Conservation (phyloP, 106 monocot species). For the Dendrobium nobile region DNA sequence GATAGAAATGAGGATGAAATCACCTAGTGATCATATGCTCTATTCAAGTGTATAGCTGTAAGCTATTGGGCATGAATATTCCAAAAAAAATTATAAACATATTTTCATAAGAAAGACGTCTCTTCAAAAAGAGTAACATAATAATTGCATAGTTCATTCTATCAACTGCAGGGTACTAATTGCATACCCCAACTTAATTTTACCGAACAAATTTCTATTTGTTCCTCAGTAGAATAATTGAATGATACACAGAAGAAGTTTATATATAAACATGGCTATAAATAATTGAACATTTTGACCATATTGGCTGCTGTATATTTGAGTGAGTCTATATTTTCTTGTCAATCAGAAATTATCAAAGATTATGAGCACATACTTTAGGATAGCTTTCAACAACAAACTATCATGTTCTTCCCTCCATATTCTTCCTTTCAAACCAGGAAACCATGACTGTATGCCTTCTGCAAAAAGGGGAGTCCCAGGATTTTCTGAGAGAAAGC, state of each 20-base stretch:
- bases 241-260: not conserved
- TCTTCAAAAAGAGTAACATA: not conserved
- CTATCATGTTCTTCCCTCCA: conserved; percentile 87
- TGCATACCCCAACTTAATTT: not conserved
- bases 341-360: not conserved
- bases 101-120: not conserved
- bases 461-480: conserved; percentile 48
- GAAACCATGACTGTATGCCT: conserved; percentile 56
- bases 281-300: not conserved
- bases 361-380: conserved; percentile 43
- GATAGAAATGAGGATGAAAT: not conserved
- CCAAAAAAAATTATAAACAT: not conserved
- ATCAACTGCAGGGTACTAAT: not conserved
- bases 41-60: not conserved
- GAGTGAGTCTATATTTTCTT: not conserved
- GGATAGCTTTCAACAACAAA: conserved; percentile 55
- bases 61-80: not conserved
- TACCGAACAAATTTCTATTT: not conserved
- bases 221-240: not conserved
- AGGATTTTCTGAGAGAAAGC: conserved; percentile 26
- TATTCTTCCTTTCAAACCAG: conserved; percentile 48
- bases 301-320: not conserved
- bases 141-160: not conserved
- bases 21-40: not conserved
- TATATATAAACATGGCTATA: not conserved